Evolutionary conservation across 1,284 basidiomycete species (phyloP).

Genomic region (Ceratobasidium sp.): DNA sequence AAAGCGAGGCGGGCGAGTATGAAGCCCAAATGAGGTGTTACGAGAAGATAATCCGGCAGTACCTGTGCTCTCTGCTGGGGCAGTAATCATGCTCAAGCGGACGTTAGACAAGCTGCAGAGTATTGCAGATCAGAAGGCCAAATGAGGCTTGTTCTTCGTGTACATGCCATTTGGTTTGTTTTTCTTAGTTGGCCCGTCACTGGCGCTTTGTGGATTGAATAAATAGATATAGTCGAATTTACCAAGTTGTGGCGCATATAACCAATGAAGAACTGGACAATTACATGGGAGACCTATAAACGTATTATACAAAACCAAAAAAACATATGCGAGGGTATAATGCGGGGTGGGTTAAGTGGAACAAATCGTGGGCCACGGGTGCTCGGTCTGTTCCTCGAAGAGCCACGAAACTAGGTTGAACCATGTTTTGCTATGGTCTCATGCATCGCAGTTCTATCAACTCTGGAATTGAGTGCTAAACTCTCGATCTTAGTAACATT

Average conservation of each 20-base stretch:
- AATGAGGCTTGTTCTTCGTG: constrained; percentile 1
- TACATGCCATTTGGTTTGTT: background rate
- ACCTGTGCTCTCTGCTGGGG: constrained; percentile 78
- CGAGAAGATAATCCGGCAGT: constrained; percentile 65
- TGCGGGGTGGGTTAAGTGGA: too few relatives aligned
- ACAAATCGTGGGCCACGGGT: too few relatives aligned
- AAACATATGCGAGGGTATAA: too few relatives aligned
- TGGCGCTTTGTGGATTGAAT: constrained; percentile 23
- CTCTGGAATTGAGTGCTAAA: background rate
- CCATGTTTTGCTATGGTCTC: too few relatives aligned
- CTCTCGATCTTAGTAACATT: too few relatives aligned
- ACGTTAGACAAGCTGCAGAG: constrained; percentile 65
- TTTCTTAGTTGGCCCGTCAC: constrained; percentile 3
- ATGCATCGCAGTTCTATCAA: background rate
- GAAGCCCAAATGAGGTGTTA: constrained; percentile 53
- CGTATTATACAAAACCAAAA: too few relatives aligned
- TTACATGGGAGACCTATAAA: too few relatives aligned
- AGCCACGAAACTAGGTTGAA: too few relatives aligned
- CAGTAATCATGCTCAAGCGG: constrained; percentile 79
- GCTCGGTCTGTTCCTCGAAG: too few relatives aligned
- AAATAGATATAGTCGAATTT: constrained; percentile 20
- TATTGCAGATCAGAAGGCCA: constrained; percentile 46
- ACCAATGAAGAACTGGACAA: too few relatives aligned
- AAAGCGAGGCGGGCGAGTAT: constrained; percentile 59
- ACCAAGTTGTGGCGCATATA: constrained; percentile 18